phyloP scores from a whole-genome alignment of 768 basidiomycete species.

The Podaxis carcinomalis region DNA sequence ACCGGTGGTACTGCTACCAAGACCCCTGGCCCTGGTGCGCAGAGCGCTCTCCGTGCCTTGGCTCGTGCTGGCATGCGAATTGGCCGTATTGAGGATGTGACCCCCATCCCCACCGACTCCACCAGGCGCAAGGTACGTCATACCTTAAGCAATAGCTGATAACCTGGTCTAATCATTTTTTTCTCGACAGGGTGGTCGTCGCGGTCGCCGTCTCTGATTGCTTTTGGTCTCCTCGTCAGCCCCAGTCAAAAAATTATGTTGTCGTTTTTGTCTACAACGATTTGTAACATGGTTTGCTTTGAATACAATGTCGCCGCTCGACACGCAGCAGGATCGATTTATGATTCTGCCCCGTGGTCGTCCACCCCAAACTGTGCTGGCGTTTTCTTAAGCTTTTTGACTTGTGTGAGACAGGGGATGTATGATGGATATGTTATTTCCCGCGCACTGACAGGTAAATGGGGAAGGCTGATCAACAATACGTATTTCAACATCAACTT shows the following conservation, averaged over 20 bases:
- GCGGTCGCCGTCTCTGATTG: conserved; percentile 89
- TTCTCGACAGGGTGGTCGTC: conserved; percentile 83
- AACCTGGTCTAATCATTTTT: not conserved
- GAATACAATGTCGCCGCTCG: conserved; percentile 75
- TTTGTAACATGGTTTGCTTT: conserved; percentile 25
- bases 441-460: not conserved
- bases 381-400: conserved; percentile 15
- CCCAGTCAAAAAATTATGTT: conserved; percentile 16
- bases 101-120: conserved; percentile 94
- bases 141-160: not conserved
- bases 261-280: conserved; percentile 17
- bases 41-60: conserved; percentile 95
- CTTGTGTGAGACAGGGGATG: not conserved
- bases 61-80: conserved; percentile 98
- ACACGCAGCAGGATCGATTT: conserved; percentile 68
- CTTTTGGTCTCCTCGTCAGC: conserved; percentile 15
- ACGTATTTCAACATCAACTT: not conserved
- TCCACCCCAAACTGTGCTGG: conserved; percentile 30
- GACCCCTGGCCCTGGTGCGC: conserved; percentile 97
- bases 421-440: not conserved
- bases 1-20: conserved; percentile 99
- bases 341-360: conserved; percentile 79
- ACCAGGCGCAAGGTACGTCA: conserved; percentile 88
- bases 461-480: not conserved
- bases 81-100: conserved; percentile 97